Evolutionary conservation across 208 protist genomes (phyloP).

Genomic region (Acanthamoeba castellanii): DNA sequence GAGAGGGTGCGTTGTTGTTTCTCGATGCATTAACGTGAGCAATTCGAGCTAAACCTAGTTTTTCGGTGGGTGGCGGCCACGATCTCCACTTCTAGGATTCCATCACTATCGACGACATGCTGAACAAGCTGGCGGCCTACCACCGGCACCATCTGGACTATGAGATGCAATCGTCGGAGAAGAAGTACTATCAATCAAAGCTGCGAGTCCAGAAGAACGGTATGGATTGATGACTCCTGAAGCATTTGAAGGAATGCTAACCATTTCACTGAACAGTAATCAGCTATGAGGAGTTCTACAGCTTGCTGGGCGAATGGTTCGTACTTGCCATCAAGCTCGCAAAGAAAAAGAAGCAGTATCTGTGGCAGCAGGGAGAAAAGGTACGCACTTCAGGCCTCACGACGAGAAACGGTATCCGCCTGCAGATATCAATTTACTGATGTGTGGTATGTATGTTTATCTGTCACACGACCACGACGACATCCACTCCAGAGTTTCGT

Average conservation of each 20-base stretch:
- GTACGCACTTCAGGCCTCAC: neutral
- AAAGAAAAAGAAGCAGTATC: conserved; percentile 69
- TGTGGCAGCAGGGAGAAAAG: conserved; percentile 58
- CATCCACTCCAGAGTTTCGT: conserved; percentile 7
- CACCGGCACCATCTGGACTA: conserved; percentile 17
- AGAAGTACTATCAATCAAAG: neutral
- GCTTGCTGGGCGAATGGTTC: conserved; percentile 56
- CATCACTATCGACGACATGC: neutral
- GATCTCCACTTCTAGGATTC: neutral
- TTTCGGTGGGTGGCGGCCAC: neutral
- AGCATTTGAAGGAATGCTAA: neutral
- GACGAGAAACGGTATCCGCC: neutral
- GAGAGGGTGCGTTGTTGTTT: conserved; percentile 4
- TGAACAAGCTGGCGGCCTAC: conserved; percentile 26
- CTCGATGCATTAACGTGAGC: neutral
- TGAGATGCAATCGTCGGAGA: neutral
- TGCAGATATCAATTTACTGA: neutral
- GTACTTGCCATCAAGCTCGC: conserved; percentile 57
- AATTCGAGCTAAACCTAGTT: neutral
- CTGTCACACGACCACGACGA: neutral
- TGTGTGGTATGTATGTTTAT: neutral
- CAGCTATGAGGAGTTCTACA: conserved; percentile 64
- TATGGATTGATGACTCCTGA: neutral
- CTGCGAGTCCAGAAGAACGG: neutral
- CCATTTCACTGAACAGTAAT: neutral